Base-by-base conservation (phyloP, 371 early-diverging fungal species). In the Saksenaea vasiformis region DNA sequence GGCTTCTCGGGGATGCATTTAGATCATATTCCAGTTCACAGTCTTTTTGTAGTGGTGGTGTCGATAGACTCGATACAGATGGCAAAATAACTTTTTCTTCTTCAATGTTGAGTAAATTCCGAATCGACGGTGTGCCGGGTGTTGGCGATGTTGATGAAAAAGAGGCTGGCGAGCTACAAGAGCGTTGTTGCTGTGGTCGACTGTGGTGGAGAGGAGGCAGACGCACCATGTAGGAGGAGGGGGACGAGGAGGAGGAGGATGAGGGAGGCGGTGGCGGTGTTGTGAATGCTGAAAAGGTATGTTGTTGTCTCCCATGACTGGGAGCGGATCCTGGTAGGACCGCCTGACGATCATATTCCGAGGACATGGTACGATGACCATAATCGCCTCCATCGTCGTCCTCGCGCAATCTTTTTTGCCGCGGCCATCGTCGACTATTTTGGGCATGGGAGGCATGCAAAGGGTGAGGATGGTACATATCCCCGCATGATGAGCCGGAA, bases 71-170 rank as follows among this genome's bases (percentile, higher is more conserved):
- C 10, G 51, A 47, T n/a, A 47, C 51, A 22, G 51, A 47, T n/a
- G 51, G 51, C 24, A 47, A 22, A 47, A 22, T 47, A 22, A 47
- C 51, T 22, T 47, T 47, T n/a, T 47, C 51, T 22, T 66, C 72
- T 11, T 65, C 66, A 22, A 66, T 64, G 54, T 76, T 76, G 31
- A 76, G 65, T 39, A 76, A 56, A 24, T 67, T 70, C 44, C 70
- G 73, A 31, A 76, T 76, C 1, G 76, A 58, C 10, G 73, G 64
- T 13, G 68, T 55, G 34, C 69, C 70, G 1, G 68, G 67, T 10
- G 69, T 54, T 14, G 73, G 67, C n/a, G 73, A 72, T 36, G 70
- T 38, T 14, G 72, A 64, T 2, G 72, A 66, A 28, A 68, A 65
- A 19, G 76, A 69, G 17, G 71, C 68, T 39, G 66, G 41, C 7